These are phyloP conservation scores for Rhizophagus prolifer DNA, from an alignment of 192 early-diverging fungal species.

Conservation along the genomic window DNA sequence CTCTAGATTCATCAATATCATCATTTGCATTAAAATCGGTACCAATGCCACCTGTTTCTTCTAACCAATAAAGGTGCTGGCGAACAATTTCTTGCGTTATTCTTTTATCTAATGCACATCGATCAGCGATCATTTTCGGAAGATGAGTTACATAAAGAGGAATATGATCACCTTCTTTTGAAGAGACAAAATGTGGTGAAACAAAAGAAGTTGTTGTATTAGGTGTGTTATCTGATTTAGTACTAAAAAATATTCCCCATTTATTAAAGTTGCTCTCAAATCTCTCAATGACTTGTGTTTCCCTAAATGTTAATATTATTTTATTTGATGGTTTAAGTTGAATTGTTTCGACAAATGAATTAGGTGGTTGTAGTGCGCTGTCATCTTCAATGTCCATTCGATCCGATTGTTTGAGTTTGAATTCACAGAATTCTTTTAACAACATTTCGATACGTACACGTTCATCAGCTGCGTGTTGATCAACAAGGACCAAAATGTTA, in stretches of 20 bases:
- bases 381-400: background rate
- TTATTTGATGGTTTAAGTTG: conserved; percentile 44
- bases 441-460: conserved; percentile 65
- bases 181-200: background rate
- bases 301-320: conserved; percentile 40
- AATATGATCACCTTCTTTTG: conserved; percentile 23
- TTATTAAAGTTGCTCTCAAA: conserved; percentile 22
- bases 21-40: background rate
- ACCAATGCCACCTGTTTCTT: conserved; percentile 33
- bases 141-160: conserved; percentile 42
- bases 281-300: conserved; percentile 34
- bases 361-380: background rate
- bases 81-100: conserved; percentile 49
- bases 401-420: background rate
- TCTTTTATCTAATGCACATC: conserved; percentile 55
- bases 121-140: conserved; percentile 58
- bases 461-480: conserved; percentile 84
- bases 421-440: conserved; percentile 37
- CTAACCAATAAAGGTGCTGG: conserved; percentile 49
- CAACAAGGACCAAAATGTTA: conserved; percentile 53
- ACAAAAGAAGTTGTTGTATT: conserved; percentile 2
- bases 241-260: conserved; percentile 18
- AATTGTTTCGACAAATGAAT: conserved; percentile 38
- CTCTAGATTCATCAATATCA: background rate
- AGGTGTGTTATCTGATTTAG: background rate